phyloP scores from a whole-genome alignment of 1,139 yeast genomes.

The Diutina sp. region DNA sequence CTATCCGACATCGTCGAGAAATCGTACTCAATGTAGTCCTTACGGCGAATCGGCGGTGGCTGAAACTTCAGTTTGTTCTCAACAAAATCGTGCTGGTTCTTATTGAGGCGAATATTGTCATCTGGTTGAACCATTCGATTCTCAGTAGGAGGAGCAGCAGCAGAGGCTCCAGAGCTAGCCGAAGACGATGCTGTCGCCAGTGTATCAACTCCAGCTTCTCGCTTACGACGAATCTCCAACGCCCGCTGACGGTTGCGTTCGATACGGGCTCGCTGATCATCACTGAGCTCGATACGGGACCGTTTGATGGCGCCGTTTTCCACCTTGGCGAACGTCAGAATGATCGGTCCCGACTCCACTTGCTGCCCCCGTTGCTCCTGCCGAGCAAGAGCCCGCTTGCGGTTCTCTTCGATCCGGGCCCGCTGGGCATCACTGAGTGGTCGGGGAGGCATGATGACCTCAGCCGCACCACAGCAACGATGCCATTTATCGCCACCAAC shows the following conservation, averaged over 20 bases:
- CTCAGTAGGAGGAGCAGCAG: constrained; percentile 10
- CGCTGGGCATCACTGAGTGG: background rate
- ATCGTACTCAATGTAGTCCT: constrained; percentile 85
- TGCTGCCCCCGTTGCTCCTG: constrained; percentile 1
- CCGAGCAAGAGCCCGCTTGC: constrained; percentile 6
- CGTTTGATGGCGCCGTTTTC: background rate
- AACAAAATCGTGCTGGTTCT: constrained; percentile 9
- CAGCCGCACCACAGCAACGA: background rate
- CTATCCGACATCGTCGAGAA: constrained; percentile 81
- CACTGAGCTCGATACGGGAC: constrained; percentile 21
- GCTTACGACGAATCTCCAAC: constrained; percentile 32
- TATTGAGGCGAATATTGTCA: constrained; percentile 7
- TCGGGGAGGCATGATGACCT: background rate
- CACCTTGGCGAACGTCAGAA: background rate
- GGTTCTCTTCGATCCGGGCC: constrained; percentile 6
- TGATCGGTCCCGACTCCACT: background rate
- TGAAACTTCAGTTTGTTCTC: constrained; percentile 6
- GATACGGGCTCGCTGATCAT: constrained; percentile 38
- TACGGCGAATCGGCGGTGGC: constrained; percentile 36
- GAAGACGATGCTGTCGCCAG: background rate
- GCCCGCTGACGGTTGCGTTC: constrained; percentile 52
- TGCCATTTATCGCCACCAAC: background rate
- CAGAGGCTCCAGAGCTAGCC: background rate
- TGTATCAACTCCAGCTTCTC: constrained; percentile 13
- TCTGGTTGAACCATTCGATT: constrained; percentile 7